A percentile compares a stretch with the other conserved stretches of the same genome.
Evolutionary conservation across 2,329 filamentous ascomycete species (phyloP).

Genomic region (Pseudocercospora ulei): DNA sequence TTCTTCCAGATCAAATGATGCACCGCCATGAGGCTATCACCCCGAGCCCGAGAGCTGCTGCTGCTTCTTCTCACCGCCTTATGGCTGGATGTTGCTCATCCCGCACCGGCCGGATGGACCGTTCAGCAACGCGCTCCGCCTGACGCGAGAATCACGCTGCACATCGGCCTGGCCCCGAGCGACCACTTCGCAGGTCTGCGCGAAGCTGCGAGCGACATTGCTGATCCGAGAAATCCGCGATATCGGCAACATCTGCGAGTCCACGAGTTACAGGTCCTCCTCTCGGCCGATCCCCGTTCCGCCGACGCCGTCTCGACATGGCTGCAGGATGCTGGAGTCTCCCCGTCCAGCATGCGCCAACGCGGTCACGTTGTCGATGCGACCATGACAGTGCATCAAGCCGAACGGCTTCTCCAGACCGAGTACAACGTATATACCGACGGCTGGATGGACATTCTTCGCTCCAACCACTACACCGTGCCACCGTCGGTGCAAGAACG

Average conservation of each 20-base stretch:
- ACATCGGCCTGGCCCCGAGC: constrained; percentile 5
- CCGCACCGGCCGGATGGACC: neutral
- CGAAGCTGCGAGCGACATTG: constrained; percentile 1
- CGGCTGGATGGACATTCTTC: constrained; percentile 10
- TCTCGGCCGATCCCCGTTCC: neutral
- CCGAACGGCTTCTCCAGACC: constrained; percentile 1
- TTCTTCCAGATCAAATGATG: too few species aligned
- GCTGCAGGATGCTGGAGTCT: neutral
- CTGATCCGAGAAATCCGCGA: neutral
- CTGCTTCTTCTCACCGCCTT: too few species aligned
- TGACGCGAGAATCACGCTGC: constrained; percentile 8
- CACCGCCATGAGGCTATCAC: too few species aligned
- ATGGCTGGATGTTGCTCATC: too few species aligned
- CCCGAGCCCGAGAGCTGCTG: too few species aligned
- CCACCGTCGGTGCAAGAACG: constrained; percentile 4
- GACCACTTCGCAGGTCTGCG: constrained; percentile 3
- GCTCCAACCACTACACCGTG: constrained; percentile 10
- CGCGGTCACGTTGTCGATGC: constrained; percentile 1
- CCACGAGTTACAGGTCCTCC: neutral
- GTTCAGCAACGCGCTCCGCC: constrained; percentile 7
- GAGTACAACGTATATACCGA: constrained; percentile 12
- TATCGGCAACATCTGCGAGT: neutral
- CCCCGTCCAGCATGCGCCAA: neutral
- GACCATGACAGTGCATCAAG: neutral
- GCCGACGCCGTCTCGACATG: neutral